Evolutionary conservation across 2,329 filamentous ascomycete species (phyloP).

Genomic region (Gremmenia infestans): DNA sequence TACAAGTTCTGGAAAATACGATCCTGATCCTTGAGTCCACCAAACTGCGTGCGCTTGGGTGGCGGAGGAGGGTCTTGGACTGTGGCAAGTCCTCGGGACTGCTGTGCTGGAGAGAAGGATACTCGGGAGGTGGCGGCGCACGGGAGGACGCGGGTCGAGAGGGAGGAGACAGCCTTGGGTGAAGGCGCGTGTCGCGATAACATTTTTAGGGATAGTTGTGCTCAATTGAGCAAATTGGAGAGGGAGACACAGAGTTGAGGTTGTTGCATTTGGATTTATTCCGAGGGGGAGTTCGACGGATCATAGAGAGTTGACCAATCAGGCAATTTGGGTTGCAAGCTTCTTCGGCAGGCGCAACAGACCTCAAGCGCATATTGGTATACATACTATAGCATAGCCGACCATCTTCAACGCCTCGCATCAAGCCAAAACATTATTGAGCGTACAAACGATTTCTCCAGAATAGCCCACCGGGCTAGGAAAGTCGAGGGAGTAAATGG

Average conservation of each 20-base stretch:
- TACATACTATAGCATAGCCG: not conserved
- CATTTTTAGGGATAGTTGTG: slow-evolving; percentile 31
- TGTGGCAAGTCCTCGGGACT: slow-evolving; percentile 71
- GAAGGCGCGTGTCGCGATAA: slow-evolving; percentile 34
- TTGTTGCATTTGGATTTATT: slow-evolving; percentile 3
- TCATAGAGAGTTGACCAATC: not conserved
- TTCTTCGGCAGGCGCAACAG: no score
- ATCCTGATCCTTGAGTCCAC: slow-evolving; percentile 91
- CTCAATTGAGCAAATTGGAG: slow-evolving; percentile 30
- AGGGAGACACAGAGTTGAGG: slow-evolving; percentile 18
- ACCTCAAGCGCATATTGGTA: no score
- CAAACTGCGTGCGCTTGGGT: slow-evolving; percentile 66
- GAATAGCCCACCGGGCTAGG: not conserved
- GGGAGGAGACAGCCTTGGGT: slow-evolving; percentile 27
- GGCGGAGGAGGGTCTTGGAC: slow-evolving; percentile 66
- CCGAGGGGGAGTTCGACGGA: not conserved
- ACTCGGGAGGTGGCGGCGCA: slow-evolving; percentile 23
- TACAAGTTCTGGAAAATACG: slow-evolving; percentile 99
- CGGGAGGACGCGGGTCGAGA: slow-evolving; percentile 29
- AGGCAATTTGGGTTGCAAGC: not conserved
- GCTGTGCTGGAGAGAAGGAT: slow-evolving; percentile 41
- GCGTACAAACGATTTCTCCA: not conserved
- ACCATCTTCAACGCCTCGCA: not conserved
- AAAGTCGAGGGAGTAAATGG: slow-evolving; percentile 15
- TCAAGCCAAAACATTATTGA: not conserved